phyloP scores from a whole-genome alignment of 2,329 filamentous ascomycete genomes.

The Ophiostoma australiae region DNA sequence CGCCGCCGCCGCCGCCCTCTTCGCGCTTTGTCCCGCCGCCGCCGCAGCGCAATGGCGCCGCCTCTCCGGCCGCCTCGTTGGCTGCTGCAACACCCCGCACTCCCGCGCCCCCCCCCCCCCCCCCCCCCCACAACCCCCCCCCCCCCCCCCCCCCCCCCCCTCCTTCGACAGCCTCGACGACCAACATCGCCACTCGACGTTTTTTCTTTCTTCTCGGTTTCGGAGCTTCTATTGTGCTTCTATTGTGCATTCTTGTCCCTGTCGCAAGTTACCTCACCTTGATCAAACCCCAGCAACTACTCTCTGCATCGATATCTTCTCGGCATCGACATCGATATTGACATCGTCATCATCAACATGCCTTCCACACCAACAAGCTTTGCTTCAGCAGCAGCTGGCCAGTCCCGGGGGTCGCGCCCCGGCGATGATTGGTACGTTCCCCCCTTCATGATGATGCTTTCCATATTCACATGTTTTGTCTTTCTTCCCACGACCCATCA shows the following conservation, averaged over 20 bases:
- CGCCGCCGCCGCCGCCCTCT: no score
- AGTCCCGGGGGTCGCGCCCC: constrained; percentile 58
- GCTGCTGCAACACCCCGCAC: no score
- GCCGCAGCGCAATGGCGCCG: no score
- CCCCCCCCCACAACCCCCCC: no score
- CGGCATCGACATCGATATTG: neutral
- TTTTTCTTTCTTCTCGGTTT: neutral
- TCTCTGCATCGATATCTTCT: neutral
- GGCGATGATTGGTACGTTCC: constrained; percentile 34
- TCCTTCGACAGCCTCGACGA: neutral
- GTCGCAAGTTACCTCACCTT: neutral
- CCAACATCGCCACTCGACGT: neutral
- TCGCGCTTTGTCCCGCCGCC: no score
- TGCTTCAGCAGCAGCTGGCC: constrained; percentile 75
- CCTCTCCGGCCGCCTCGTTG: no score
- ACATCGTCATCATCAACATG: neutral
- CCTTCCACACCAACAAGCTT: constrained; percentile 66
- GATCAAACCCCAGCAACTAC: neutral
- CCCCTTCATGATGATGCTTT: neutral
- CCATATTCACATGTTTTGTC: neutral
- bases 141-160: no score
- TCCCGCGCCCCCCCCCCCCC: no score
- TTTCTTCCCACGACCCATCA: neutral
- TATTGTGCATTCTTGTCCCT: neutral
- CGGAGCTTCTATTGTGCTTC: neutral